Conservation (phyloP, 768 basidiomycete genomes). For the Boletellus ananiceps region DNA sequence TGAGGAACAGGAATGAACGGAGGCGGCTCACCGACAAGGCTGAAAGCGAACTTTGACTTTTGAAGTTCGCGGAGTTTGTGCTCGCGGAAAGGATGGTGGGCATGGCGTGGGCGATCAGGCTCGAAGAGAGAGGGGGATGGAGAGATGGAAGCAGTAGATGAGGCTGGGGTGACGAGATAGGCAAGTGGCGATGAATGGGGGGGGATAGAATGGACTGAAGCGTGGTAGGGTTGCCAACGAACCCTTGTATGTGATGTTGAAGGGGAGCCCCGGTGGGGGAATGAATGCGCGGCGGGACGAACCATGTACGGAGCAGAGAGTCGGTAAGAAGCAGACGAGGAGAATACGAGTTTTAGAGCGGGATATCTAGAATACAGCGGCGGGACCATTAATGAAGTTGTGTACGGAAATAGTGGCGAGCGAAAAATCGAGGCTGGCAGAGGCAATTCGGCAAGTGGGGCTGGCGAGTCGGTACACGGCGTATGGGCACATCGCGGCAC, state of each 20-base stretch:
- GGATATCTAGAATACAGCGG: conserved; percentile 35
- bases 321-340: not conserved
- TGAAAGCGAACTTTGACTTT: conserved; percentile 60
- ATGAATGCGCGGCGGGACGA: conserved; percentile 40
- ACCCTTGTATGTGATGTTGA: conserved; percentile 57
- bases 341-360: conserved; percentile 13
- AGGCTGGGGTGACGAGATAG: conserved; percentile 57
- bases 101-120: conserved; percentile 26
- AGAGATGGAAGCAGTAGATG: conserved; percentile 46
- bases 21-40: conserved; percentile 61
- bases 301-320: conserved; percentile 24
- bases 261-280: conserved; percentile 70
- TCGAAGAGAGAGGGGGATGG: conserved; percentile 40
- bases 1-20: not conserved
- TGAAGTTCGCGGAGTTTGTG: conserved; percentile 42
- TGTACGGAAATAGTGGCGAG: conserved; percentile 14
- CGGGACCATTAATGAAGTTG: conserved; percentile 31
- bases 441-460: conserved; percentile 17
- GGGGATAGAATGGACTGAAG: conserved; percentile 39
- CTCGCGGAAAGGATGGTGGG: conserved; percentile 34
- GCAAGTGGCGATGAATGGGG: conserved; percentile 31
- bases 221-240: conserved; percentile 78
- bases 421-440: conserved; percentile 12
- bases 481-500: conserved; percentile 39
- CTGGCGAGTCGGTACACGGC: conserved; percentile 23